Evolutionary conservation across 768 basidiomycete species (phyloP).

Genomic region (Heimioporus sp.): DNA sequence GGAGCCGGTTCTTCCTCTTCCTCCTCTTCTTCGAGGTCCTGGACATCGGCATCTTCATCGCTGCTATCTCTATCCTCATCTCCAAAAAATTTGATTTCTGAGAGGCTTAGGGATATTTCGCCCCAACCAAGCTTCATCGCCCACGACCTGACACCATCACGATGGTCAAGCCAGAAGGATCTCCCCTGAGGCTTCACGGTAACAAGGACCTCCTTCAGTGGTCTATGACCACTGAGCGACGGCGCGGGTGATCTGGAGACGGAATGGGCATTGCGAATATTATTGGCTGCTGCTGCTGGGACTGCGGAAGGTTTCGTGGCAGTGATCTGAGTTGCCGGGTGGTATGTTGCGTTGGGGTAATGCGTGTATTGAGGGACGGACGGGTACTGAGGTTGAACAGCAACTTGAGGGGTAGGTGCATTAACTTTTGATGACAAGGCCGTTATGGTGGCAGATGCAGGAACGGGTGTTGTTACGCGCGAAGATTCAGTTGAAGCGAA

Average conservation of each 20-base stretch:
- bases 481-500: constrained; percentile 16
- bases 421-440: constrained; percentile 15
- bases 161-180: constrained; percentile 55
- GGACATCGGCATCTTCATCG: constrained; percentile 48
- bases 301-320: constrained; percentile 15
- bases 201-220: constrained; percentile 52
- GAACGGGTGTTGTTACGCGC: constrained; percentile 18
- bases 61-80: constrained; percentile 61
- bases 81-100: constrained; percentile 50
- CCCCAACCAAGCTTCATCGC: constrained; percentile 56
- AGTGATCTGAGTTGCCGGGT: constrained; percentile 27
- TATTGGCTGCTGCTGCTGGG: constrained; percentile 8
- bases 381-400: constrained; percentile 31
- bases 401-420: constrained; percentile 32
- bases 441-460: constrained; percentile 9
- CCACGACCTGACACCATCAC: constrained; percentile 76
- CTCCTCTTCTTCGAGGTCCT: constrained; percentile 44
- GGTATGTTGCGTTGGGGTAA: constrained; percentile 56
- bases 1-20: constrained; percentile 32
- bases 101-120: constrained; percentile 56
- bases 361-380: constrained; percentile 41
- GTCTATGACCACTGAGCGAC: constrained; percentile 36
- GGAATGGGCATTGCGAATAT: constrained; percentile 26
- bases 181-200: constrained; percentile 60
- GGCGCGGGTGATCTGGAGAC: constrained; percentile 33